Evolutionary conservation across 1,139 yeast genomes (phyloP).

Genomic region (Tardiomyces depauwii): DNA sequence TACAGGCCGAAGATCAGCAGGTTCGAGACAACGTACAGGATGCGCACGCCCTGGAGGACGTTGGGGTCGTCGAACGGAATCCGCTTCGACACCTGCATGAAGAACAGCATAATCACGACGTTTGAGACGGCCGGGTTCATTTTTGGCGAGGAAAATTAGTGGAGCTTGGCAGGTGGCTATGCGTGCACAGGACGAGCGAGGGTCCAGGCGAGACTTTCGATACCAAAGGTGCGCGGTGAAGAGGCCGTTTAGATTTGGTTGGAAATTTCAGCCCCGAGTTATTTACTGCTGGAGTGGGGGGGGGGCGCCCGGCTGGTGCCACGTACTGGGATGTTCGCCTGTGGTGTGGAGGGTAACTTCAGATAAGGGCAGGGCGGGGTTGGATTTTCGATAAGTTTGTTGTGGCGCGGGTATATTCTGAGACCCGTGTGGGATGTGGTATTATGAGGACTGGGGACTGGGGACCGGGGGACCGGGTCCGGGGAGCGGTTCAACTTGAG

Average conservation of each 20-base stretch:
- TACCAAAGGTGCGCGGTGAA: no score
- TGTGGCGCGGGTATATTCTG: no score
- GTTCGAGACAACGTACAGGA: conserved; percentile 59
- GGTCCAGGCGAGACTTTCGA: neutral
- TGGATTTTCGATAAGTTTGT: no score
- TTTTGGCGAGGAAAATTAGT: neutral
- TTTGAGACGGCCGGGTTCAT: conserved; percentile 77
- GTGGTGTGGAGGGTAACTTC: no score
- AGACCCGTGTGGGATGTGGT: no score
- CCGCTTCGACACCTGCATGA: conserved; percentile 92
- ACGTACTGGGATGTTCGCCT: neutral
- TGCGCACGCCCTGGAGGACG: conserved; percentile 66
- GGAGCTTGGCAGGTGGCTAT: neutral
- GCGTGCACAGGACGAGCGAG: no score
- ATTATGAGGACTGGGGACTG: no score
- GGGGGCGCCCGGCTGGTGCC: neutral
- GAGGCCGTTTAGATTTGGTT: neutral
- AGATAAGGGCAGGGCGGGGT: no score
- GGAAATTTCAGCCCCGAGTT: neutral
- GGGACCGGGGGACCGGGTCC: no score
- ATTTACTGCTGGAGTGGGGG: neutral
- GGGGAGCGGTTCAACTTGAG: no score
- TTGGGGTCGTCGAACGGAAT: conserved; percentile 83
- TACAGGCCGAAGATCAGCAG: conserved; percentile 54
- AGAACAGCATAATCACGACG: conserved; percentile 82